These are phyloP conservation scores for Pseudopyrenochaeta lycopersici DNA, from an alignment of 2,329 filamentous ascomycete genomes.

Conservation along the genomic window DNA sequence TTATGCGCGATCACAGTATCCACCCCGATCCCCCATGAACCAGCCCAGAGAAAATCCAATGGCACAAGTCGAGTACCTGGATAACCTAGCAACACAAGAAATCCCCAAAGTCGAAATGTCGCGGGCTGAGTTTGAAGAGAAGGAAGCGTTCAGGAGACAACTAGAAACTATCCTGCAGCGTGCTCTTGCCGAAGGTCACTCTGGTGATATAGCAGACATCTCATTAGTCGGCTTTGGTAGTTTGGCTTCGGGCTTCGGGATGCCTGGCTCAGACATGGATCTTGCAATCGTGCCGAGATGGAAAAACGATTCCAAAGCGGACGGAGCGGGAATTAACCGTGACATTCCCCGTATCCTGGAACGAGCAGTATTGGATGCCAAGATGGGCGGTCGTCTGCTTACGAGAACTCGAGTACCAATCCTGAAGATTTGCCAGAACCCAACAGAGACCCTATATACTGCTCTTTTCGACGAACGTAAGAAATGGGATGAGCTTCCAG, in stretches of 20 bases:
- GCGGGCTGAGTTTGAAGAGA: slow-evolving; percentile 69
- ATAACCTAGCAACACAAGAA: slow-evolving; percentile 55
- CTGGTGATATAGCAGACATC: slow-evolving; percentile 64
- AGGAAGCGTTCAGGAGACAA: slow-evolving; percentile 72
- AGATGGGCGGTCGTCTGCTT: slow-evolving; percentile 79
- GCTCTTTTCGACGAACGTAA: slow-evolving; percentile 71
- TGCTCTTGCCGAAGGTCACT: slow-evolving; percentile 61
- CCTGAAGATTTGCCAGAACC: slow-evolving; percentile 82
- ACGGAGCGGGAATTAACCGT: slow-evolving; percentile 56
- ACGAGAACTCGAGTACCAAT: slow-evolving; percentile 85
- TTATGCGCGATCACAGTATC: slow-evolving; percentile 23
- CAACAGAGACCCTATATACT: slow-evolving; percentile 66
- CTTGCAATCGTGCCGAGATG: slow-evolving; percentile 76
- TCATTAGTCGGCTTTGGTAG: slow-evolving; percentile 82
- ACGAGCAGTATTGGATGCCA: slow-evolving; percentile 74
- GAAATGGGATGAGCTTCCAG: slow-evolving; percentile 72
- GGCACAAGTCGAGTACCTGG: slow-evolving; percentile 54
- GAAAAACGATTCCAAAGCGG: slow-evolving; percentile 27
- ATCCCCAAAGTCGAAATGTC: slow-evolving; percentile 71
- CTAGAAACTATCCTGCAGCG: slow-evolving; percentile 72
- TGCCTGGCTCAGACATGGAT: slow-evolving; percentile 90
- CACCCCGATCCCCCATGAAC: slow-evolving; percentile 22
- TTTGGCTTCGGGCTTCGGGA: slow-evolving; percentile 84
- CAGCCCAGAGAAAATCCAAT: slow-evolving; percentile 35
- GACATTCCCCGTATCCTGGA: slow-evolving; percentile 78